Evolutionary conservation across 495 filamentous ascomycete species (phyloP), one percentile per base, ranked within the genome.

Genomic region (Aspergillus conjunctus): DNA sequence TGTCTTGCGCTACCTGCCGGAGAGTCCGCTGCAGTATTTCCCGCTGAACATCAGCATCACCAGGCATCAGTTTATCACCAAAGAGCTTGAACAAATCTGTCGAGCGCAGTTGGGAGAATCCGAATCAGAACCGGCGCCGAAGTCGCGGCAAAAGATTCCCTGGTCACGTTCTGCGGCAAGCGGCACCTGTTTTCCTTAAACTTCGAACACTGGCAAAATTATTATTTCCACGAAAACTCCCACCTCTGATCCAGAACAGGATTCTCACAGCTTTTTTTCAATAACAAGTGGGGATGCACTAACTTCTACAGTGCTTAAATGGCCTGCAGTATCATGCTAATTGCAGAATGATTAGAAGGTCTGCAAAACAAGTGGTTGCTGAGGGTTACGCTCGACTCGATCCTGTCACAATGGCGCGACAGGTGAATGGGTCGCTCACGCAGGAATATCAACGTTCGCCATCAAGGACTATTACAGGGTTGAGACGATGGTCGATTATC

Each of bases 401-500:
- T 17, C 33, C 62, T 31, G 49, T 64, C 51, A 62, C 50, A 15
- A 77, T 77, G 74, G 62, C 72, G 55, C 62, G 61, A 18, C 63
- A 59, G 18, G 32, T 56, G 34, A 66, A 68, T 39, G 65, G 61
- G 37, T 58, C 63, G 17, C 20, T 37, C 31, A 17, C 41, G 30
- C 58, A 54, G 41, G 60, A 68, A 51, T 51, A 60, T 39, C 67
- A 66, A 43, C 54, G 48, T 32, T 46, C 63, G 22, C 54, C 67
- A 2, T 70, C 74, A 11, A 78, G 86, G 65, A 94, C 91, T 1
- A 68, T 88, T 59, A 95, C 91, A 11, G 84, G 86, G 37, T 77
- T 96, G 49, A 85, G 85, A 68, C 77, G 92, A 65, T 97, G 92
- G 92, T 94, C 91, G 12, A 84, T 91, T 59, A 73, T 83, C 50